These are phyloP conservation scores for Thraustotheca clavata DNA, from an alignment of 352 stramenopile species.

Conservation along the genomic window DNA sequence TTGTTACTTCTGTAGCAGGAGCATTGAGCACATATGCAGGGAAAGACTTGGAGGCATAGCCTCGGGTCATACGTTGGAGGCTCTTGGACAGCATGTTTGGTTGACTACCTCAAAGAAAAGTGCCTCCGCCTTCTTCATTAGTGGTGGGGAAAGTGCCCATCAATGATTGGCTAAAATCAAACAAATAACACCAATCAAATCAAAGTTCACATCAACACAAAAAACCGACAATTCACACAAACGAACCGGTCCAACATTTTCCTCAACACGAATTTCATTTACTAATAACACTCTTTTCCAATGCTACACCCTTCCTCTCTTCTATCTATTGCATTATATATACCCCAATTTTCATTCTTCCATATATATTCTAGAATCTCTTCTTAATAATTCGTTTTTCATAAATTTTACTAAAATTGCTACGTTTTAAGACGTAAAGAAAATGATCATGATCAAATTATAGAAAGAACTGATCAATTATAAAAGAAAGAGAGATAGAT, in stretches of 20 bases:
- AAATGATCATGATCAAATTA: too few relatives aligned
- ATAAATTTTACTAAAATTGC: too few relatives aligned
- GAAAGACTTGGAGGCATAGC: constrained; percentile 23
- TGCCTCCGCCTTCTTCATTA: constrained; percentile 12
- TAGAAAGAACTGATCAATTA: too few relatives aligned
- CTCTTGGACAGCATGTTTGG: constrained; percentile 21
- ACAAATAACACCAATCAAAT: constrained; percentile 1
- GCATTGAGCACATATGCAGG: constrained; percentile 88
- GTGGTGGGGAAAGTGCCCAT: constrained; percentile 22
- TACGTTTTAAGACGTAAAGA: too few relatives aligned
- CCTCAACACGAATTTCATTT: too few relatives aligned
- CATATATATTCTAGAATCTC: too few relatives aligned
- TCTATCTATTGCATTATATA: too few relatives aligned
- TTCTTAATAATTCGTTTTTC: too few relatives aligned
- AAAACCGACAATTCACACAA: constrained; percentile 3
- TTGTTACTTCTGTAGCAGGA: constrained; percentile 95
- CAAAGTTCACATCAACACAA: not conserved
- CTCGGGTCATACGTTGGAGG: constrained; percentile 17
- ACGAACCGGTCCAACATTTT: not conserved
- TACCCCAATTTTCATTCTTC: too few relatives aligned
- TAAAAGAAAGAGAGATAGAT: too few relatives aligned
- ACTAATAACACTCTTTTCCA: too few relatives aligned
- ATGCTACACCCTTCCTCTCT: too few relatives aligned
- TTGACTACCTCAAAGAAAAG: constrained; percentile 23
- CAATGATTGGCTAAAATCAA: not conserved